phyloP scores from a whole-genome alignment of 1,139 yeast species.

The Hansenula lynferdii region DNA sequence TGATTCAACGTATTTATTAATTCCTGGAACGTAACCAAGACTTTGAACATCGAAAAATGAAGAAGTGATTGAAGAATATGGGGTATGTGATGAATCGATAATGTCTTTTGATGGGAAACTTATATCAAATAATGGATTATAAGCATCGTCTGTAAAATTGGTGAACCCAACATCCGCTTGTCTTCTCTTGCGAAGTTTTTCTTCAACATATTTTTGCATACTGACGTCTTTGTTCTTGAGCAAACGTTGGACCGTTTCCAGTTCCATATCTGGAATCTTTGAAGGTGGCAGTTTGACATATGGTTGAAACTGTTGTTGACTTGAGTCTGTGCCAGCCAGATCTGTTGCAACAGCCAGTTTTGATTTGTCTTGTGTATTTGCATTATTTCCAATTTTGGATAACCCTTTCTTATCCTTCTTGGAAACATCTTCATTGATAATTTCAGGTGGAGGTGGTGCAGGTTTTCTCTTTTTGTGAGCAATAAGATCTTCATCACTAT shows the following conservation, averaged over 20 bases:
- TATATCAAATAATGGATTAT: slow-evolving; percentile 78
- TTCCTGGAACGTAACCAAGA: slow-evolving; percentile 39
- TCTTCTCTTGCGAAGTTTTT: slow-evolving; percentile 70
- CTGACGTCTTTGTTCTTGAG: slow-evolving; percentile 73
- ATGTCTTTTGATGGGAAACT: slow-evolving; percentile 45
- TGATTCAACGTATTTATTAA: slow-evolving; percentile 17
- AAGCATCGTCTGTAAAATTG: slow-evolving; percentile 88
- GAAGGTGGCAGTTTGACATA: slow-evolving; percentile 86
- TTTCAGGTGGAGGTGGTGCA: slow-evolving; percentile 25
- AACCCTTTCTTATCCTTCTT: slow-evolving; percentile 15
- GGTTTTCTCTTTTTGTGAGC: slow-evolving; percentile 72
- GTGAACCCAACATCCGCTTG: slow-evolving; percentile 67
- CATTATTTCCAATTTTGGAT: slow-evolving; percentile 20
- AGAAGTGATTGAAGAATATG: slow-evolving; percentile 77
- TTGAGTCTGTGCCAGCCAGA: slow-evolving; percentile 18
- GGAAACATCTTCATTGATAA: slow-evolving; percentile 29
- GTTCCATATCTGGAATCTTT: slow-evolving; percentile 88
- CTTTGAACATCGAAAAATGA: slow-evolving; percentile 68
- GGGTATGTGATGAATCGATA: slow-evolving; percentile 59
- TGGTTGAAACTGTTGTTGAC: slow-evolving; percentile 46
- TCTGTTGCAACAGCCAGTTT: slow-evolving; percentile 9
- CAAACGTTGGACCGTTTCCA: slow-evolving; percentile 76
- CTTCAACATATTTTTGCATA: slow-evolving; percentile 76
- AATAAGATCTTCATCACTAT: slow-evolving; percentile 80
- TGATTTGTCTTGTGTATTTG: slow-evolving; percentile 21